A percentile compares a stretch with the other conserved stretches of the same genome.
phyloP scores from a whole-genome alignment of 768 basidiomycete species.

The Naganishia kalamii region DNA sequence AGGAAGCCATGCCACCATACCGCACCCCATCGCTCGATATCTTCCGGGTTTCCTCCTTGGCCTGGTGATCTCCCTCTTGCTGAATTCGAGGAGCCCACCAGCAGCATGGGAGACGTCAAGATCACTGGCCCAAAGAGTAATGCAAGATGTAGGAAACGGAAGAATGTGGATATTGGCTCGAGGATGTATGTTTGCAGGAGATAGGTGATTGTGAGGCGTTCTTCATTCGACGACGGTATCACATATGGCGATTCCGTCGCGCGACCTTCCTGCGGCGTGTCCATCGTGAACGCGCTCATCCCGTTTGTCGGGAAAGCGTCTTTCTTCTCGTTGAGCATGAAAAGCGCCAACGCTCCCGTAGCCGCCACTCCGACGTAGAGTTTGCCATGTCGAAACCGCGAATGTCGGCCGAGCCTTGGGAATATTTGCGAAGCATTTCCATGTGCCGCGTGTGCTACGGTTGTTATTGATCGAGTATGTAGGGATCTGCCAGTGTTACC shows the following conservation, averaged over 20 bases:
- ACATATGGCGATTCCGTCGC: not conserved
- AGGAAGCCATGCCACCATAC: constrained; percentile 96
- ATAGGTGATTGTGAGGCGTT: constrained; percentile 51
- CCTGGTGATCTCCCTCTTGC: constrained; percentile 13
- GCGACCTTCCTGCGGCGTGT: not conserved
- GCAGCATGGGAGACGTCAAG: constrained; percentile 71
- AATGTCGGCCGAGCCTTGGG: not conserved
- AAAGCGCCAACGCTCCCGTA: not conserved
- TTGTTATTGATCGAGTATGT: not conserved
- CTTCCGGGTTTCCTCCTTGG: constrained; percentile 50
- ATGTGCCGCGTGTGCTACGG: not conserved
- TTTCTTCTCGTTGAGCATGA: not conserved
- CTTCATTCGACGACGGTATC: constrained; percentile 61
- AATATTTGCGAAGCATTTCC: not conserved
- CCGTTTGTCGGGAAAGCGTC: not conserved
- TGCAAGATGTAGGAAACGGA: constrained; percentile 75
- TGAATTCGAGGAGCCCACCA: constrained; percentile 45
- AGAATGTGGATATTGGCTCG: constrained; percentile 77
- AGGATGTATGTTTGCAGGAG: constrained; percentile 60
- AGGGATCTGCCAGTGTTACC: not conserved
- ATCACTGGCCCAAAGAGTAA: constrained; percentile 82
- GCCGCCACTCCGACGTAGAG: not conserved
- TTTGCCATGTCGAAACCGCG: not conserved
- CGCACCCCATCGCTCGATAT: constrained; percentile 82
- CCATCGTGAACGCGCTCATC: not conserved